A percentile compares a stretch with the other conserved stretches of the same genome.
phyloP scores from a whole-genome alignment of 768 basidiomycete genomes.

The Paxillus ammoniavirescens region DNA sequence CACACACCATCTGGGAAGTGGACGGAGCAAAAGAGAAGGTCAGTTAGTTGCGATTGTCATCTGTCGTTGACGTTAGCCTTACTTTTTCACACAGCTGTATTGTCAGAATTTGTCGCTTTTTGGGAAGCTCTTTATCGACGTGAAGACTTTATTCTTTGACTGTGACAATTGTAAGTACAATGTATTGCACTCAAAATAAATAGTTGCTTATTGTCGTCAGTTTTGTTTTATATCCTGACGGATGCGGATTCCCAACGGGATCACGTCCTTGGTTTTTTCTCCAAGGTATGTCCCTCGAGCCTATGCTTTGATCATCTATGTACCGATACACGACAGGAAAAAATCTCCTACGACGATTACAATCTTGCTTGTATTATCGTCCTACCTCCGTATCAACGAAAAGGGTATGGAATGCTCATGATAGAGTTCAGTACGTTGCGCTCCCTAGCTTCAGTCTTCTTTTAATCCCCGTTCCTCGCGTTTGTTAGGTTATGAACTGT shows the following conservation, averaged over 20 bases:
- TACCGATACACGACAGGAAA: slow-evolving; percentile 57
- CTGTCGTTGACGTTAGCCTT: background rate
- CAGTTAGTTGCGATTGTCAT: slow-evolving; percentile 14
- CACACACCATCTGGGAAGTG: slow-evolving; percentile 92
- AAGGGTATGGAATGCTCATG: slow-evolving; percentile 91
- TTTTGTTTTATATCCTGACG: slow-evolving; percentile 91
- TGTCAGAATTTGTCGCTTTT: slow-evolving; percentile 96
- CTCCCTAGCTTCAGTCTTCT: background rate
- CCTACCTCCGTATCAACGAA: slow-evolving; percentile 87
- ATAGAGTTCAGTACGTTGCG: slow-evolving; percentile 92
- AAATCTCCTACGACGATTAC: slow-evolving; percentile 93
- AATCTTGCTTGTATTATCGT: slow-evolving; percentile 97
- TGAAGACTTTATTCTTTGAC: slow-evolving; percentile 93
- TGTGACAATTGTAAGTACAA: slow-evolving; percentile 70
- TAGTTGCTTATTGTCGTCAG: slow-evolving; percentile 25
- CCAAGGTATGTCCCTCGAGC: slow-evolving; percentile 43
- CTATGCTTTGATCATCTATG: background rate
- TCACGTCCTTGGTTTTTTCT: slow-evolving; percentile 75
- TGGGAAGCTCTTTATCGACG: slow-evolving; percentile 98
- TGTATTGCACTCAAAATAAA: background rate
- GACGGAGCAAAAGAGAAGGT: slow-evolving; percentile 88
- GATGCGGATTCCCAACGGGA: slow-evolving; percentile 78
- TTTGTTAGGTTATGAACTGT: slow-evolving; percentile 84
- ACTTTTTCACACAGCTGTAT: slow-evolving; percentile 63
- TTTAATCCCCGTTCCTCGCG: background rate